Evolutionary conservation across 805 yeast genomes (phyloP).

Genomic region (Candida caryicola): DNA sequence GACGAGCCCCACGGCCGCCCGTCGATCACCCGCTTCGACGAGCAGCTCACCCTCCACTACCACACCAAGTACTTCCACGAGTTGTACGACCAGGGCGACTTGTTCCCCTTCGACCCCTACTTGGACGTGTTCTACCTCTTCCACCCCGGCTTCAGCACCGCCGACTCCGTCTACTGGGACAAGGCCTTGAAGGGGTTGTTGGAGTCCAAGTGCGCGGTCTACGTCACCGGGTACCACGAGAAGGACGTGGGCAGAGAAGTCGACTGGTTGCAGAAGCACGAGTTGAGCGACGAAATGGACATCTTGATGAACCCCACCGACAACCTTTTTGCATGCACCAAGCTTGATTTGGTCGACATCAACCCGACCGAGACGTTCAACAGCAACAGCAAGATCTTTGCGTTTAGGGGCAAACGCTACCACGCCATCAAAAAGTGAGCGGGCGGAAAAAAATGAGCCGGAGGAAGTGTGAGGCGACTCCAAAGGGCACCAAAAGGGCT

Average conservation of each 20-base stretch:
- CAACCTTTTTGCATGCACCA: conserved; percentile 79
- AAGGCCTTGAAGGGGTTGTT: conserved; percentile 81
- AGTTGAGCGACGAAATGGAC: conserved; percentile 66
- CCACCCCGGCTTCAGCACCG: conserved; percentile 92
- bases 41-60: conserved; percentile 67
- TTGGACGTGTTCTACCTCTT: conserved; percentile 87
- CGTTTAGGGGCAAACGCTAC: conserved; percentile 94
- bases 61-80: conserved; percentile 93
- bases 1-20: conserved; percentile 56
- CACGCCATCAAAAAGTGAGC: conserved; percentile 59
- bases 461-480: no score
- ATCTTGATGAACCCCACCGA: conserved; percentile 69
- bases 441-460: no score
- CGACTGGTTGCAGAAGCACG: conserved; percentile 66
- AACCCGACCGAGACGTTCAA: conserved; percentile 93
- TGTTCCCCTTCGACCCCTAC: conserved; percentile 97
- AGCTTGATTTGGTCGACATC: conserved; percentile 90
- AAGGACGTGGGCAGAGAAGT: conserved; percentile 68
- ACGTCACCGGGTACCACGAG: conserved; percentile 85
- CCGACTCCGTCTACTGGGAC: conserved; percentile 80
- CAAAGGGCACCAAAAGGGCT: no score
- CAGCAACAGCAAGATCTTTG: conserved; percentile 86
- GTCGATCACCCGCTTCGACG: conserved; percentile 70
- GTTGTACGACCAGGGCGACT: conserved; percentile 86
- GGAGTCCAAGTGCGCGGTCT: conserved; percentile 91